phyloP scores from a whole-genome alignment of 495 filamentous ascomycete genomes.

The Xylaria scruposa region DNA sequence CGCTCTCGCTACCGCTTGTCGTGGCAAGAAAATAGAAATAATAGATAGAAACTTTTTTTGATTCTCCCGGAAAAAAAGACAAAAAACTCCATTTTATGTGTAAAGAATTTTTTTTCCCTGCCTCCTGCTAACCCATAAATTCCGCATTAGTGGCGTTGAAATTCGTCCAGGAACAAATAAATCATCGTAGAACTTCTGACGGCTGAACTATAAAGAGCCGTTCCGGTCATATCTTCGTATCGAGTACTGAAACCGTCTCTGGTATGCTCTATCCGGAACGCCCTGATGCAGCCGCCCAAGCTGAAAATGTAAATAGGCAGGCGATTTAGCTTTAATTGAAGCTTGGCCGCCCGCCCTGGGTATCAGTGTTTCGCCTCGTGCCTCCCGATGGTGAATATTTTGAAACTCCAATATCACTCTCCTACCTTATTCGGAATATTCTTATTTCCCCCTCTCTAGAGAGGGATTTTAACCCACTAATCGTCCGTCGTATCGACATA shows the following conservation, averaged over 20 bases:
- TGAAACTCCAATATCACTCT: conserved; percentile 9
- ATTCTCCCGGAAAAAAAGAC: neutral
- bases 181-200: conserved; percentile 7
- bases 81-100: conserved; percentile 17
- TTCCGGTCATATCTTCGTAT: conserved; percentile 15
- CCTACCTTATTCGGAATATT: conserved; percentile 3
- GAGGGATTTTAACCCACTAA: neutral
- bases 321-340: conserved; percentile 18
- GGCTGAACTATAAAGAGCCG: neutral
- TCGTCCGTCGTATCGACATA: neutral
- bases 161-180: conserved; percentile 24
- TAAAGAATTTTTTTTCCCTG: neutral
- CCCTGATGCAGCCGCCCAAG: conserved; percentile 22
- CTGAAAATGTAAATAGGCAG: conserved; percentile 20
- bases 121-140: conserved; percentile 12
- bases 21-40: conserved; percentile 9
- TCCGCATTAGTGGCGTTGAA: conserved; percentile 12
- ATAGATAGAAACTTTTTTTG: conserved; percentile 7
- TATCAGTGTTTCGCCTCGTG: conserved; percentile 23
- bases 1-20: conserved; percentile 20
- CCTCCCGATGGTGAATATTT: conserved; percentile 19
- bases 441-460: neutral
- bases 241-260: conserved; percentile 20
- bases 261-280: conserved; percentile 28
- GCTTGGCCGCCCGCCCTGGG: conserved; percentile 15